Percentiles rank a stretch among this genome's conserved stretches.
These are phyloP conservation scores for Tanacetum coccineum DNA, from an alignment of 129 eudicot genomes.

Conservation along the genomic window DNA sequence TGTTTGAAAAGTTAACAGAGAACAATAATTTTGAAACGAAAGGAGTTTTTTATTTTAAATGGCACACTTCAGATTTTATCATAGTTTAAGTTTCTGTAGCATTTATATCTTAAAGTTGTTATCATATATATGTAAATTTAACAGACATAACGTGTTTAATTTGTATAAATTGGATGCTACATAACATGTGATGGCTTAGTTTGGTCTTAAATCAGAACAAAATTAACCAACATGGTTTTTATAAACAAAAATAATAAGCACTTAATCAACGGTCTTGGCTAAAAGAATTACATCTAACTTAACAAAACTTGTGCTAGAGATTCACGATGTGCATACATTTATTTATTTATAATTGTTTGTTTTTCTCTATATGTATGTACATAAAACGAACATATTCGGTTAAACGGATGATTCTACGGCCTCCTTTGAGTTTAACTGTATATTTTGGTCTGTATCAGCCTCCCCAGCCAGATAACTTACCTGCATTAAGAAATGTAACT, in stretches of 20 bases:
- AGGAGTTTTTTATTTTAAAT: too few species aligned
- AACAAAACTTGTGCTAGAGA: slow-evolving; percentile 34
- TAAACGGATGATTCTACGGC: slow-evolving; percentile 30
- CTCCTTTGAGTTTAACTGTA: slow-evolving; percentile 27
- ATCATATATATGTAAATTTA: too few species aligned
- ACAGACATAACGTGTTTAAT: too few species aligned
- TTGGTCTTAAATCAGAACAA: too few species aligned
- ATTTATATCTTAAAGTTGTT: too few species aligned
- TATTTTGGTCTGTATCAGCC: slow-evolving; percentile 32
- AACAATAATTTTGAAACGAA: too few species aligned
- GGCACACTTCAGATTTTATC: too few species aligned
- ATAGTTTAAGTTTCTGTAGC: too few species aligned
- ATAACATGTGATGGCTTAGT: too few species aligned
- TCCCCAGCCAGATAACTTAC: slow-evolving; percentile 43
- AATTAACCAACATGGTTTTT: neutral
- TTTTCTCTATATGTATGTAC: slow-evolving; percentile 31
- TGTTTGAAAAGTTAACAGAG: too few species aligned
- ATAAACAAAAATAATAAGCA: slow-evolving; percentile 13
- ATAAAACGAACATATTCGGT: slow-evolving; percentile 14
- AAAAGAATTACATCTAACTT: slow-evolving; percentile 16
- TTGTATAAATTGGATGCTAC: neutral
- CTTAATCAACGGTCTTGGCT: slow-evolving; percentile 9
- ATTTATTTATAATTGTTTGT: slow-evolving; percentile 12
- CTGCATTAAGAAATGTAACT: slow-evolving; percentile 31
- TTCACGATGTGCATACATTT: neutral